phyloP scores from a whole-genome alignment of 106 monocot species.

The Platanthera guangdongensis region DNA sequence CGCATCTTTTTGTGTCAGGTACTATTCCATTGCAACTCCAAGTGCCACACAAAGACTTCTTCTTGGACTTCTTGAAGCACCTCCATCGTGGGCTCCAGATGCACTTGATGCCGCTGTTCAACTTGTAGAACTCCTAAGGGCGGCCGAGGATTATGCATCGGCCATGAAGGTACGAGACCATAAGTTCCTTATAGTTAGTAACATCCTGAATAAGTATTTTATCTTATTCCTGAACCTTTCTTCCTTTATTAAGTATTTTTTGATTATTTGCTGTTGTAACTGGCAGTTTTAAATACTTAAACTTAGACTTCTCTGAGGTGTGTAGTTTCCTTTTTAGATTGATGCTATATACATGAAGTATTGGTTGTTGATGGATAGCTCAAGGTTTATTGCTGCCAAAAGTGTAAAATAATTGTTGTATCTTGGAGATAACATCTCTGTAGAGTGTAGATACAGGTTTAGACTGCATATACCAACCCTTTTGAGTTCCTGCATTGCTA shows the following conservation, averaged over 20 bases:
- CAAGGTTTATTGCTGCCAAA: background rate
- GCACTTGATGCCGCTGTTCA: constrained; percentile 99
- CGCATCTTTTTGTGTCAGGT: constrained; percentile 33
- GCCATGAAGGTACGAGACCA: constrained; percentile 70
- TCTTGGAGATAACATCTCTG: background rate
- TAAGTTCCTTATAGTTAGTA: background rate
- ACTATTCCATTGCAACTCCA: constrained; percentile 98
- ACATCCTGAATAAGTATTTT: background rate
- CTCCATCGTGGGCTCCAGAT: constrained; percentile 99
- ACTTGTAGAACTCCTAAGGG: constrained; percentile 94
- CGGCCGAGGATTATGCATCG: constrained; percentile 91
- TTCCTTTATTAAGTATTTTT: background rate
- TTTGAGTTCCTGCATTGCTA: background rate
- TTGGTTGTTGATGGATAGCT: background rate
- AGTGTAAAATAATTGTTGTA: background rate
- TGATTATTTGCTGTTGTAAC: background rate
- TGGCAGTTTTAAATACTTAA: background rate
- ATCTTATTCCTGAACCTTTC: background rate
- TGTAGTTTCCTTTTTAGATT: background rate
- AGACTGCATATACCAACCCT: background rate
- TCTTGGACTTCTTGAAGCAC: constrained; percentile 97
- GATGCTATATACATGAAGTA: background rate
- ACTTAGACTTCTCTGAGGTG: constrained; percentile 2
- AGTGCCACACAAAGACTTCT: constrained; percentile 96
- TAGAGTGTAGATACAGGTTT: background rate